phyloP scores from a whole-genome alignment of 441 rosid genomes.

The Gossypium schwendimanii region DNA sequence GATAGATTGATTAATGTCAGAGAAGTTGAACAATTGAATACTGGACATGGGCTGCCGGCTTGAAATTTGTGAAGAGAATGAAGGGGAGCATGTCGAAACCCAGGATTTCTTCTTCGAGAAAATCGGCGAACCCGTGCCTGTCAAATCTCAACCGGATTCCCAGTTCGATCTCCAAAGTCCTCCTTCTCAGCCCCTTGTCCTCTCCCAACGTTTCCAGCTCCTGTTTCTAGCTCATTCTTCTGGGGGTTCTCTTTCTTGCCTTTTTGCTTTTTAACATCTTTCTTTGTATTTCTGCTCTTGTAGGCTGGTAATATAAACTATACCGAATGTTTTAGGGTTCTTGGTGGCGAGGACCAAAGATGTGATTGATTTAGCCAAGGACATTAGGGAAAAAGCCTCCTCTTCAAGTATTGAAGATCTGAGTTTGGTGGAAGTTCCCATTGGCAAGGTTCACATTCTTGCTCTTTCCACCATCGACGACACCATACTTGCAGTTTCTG shows the following conservation, averaged over 20 bases:
- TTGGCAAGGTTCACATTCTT: slow-evolving; percentile 44
- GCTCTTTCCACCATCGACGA: slow-evolving; percentile 50
- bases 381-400: slow-evolving; percentile 24
- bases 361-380: slow-evolving; percentile 49
- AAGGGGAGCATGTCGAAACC: slow-evolving; percentile 47
- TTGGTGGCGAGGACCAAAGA: slow-evolving; percentile 64
- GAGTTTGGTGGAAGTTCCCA: slow-evolving; percentile 52
- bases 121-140: slow-evolving; percentile 59
- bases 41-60: slow-evolving; percentile 13
- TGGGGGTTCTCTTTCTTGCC: slow-evolving; percentile 21
- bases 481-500: slow-evolving; percentile 54
- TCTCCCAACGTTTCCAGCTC: slow-evolving; percentile 45
- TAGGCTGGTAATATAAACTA: background rate
- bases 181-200: slow-evolving; percentile 66
- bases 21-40: background rate
- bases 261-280: background rate
- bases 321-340: slow-evolving; percentile 50
- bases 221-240: slow-evolving; percentile 66
- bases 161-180: slow-evolving; percentile 40
- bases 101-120: slow-evolving; percentile 60
- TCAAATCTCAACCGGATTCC: slow-evolving; percentile 23
- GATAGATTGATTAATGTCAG: background rate
- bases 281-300: background rate
- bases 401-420: slow-evolving; percentile 37
- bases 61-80: slow-evolving; percentile 41